These are phyloP conservation scores for Trichoderma citrinoviride DNA, from an alignment of 2,329 filamentous ascomycete species.

Conservation along the genomic window DNA sequence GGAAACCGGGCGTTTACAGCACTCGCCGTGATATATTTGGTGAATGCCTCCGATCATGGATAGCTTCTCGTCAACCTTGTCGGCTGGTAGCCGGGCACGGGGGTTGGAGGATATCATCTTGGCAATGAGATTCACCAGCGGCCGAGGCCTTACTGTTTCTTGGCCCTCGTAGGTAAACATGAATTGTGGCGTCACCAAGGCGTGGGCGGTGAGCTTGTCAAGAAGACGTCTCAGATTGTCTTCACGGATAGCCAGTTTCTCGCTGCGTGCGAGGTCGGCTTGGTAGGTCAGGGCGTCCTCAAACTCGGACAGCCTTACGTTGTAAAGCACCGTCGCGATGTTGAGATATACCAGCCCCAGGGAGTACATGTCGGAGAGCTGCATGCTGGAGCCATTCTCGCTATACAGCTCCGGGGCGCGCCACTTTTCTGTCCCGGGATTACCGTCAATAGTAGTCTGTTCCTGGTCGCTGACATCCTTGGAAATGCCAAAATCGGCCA, in stretches of 20 bases:
- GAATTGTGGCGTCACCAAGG: constrained; percentile 36
- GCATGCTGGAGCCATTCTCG: constrained; percentile 42
- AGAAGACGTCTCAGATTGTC: constrained; percentile 38
- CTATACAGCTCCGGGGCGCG: constrained; percentile 45
- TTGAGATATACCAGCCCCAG: constrained; percentile 47
- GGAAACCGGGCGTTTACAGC: constrained; percentile 42
- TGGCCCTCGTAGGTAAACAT: constrained; percentile 40
- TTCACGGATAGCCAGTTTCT: constrained; percentile 35
- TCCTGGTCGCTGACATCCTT: constrained; percentile 46
- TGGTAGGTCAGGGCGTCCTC: constrained; percentile 39
- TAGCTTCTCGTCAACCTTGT: constrained; percentile 41
- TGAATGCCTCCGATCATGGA: constrained; percentile 47
- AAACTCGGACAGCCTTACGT: constrained; percentile 39
- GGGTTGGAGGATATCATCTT: constrained; percentile 38
- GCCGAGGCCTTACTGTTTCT: constrained; percentile 41
- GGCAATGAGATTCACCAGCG: constrained; percentile 39
- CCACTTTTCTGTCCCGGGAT: constrained; percentile 45
- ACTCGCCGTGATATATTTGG: constrained; percentile 47
- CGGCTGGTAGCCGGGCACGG: constrained; percentile 34
- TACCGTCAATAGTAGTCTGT: constrained; percentile 43
- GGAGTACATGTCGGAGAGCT: constrained; percentile 48
- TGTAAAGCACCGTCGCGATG: constrained; percentile 45
- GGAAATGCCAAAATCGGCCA: constrained; percentile 51
- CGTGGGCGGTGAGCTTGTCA: constrained; percentile 35
- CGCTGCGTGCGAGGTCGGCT: constrained; percentile 29